Conservation (phyloP, 2,329 filamentous ascomycete genomes). For the Hypoxylon sp. region DNA sequence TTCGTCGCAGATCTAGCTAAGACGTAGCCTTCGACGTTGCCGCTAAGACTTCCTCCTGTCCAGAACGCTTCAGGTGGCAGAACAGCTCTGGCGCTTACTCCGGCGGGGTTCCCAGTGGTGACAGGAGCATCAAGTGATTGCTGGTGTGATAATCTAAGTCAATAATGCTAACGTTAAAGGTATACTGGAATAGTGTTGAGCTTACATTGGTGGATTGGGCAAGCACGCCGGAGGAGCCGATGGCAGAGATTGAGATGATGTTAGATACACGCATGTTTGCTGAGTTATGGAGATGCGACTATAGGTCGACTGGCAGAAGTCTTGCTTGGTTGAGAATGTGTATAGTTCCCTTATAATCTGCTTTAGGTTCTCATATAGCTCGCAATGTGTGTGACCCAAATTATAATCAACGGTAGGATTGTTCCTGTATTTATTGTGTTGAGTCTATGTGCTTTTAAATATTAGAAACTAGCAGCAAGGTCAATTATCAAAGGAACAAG, state of each 20-base stretch:
- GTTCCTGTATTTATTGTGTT: conserved; percentile 25
- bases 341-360: conserved; percentile 17
- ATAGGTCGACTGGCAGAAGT: not conserved
- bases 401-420: conserved; percentile 16
- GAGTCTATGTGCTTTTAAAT: conserved; percentile 10
- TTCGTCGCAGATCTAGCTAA: conserved; percentile 61
- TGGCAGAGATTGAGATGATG: conserved; percentile 47
- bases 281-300: conserved; percentile 5
- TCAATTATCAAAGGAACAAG: conserved; percentile 30
- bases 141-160: conserved; percentile 50
- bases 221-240: conserved; percentile 46
- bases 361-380: conserved; percentile 18
- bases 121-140: conserved; percentile 65
- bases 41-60: conserved; percentile 61
- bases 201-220: conserved; percentile 50
- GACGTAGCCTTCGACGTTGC: conserved; percentile 70
- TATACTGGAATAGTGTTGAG: not conserved
- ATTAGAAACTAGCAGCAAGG: not conserved
- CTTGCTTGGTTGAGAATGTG: conserved; percentile 20
- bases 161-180: conserved; percentile 23
- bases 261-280: conserved; percentile 51
- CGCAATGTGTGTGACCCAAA: conserved; percentile 3
- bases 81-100: conserved; percentile 67
- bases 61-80: conserved; percentile 70
- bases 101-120: conserved; percentile 69